Evolutionary conservation across 345 rosid species (phyloP).

Genomic region (Aethionema arabicum): DNA sequence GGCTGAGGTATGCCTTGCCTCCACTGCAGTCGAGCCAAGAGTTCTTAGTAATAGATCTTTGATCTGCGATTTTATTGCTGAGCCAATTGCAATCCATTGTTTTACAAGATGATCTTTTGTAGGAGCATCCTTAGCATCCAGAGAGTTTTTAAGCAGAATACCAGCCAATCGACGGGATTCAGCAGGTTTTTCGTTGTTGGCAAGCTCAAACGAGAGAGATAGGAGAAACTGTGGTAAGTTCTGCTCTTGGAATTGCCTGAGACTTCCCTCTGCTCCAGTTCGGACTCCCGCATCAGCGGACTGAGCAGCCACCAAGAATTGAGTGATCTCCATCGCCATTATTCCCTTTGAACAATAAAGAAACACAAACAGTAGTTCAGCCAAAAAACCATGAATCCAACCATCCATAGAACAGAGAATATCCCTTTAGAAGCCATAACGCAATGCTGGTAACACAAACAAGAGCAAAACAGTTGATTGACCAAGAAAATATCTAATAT

Average conservation of each 20-base stretch:
- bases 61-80: conserved; percentile 70
- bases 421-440: background rate
- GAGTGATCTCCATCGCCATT: conserved; percentile 96
- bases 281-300: conserved; percentile 72
- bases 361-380: conserved; percentile 4
- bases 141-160: conserved; percentile 85
- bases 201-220: conserved; percentile 78
- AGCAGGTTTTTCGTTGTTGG: conserved; percentile 69
- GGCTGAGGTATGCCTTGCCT: conserved; percentile 85
- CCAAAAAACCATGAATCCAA: background rate
- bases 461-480: conserved; percentile 4
- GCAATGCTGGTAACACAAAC: conserved; percentile 1
- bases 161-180: conserved; percentile 90
- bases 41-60: conserved; percentile 71
- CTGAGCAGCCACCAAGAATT: conserved; percentile 74
- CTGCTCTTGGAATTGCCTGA: conserved; percentile 79
- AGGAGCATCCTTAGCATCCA: conserved; percentile 75
- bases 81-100: conserved; percentile 69
- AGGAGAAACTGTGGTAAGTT: conserved; percentile 69
- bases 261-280: conserved; percentile 70
- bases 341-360: conserved; percentile 35
- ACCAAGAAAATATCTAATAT: background rate
- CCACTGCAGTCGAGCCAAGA: conserved; percentile 59
- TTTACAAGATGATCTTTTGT: conserved; percentile 69
- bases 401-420: background rate